Evolutionary conservation across 768 basidiomycete genomes (phyloP), one percentile per base, ranked within the genome.

Genomic region (Pisolithus albus): DNA sequence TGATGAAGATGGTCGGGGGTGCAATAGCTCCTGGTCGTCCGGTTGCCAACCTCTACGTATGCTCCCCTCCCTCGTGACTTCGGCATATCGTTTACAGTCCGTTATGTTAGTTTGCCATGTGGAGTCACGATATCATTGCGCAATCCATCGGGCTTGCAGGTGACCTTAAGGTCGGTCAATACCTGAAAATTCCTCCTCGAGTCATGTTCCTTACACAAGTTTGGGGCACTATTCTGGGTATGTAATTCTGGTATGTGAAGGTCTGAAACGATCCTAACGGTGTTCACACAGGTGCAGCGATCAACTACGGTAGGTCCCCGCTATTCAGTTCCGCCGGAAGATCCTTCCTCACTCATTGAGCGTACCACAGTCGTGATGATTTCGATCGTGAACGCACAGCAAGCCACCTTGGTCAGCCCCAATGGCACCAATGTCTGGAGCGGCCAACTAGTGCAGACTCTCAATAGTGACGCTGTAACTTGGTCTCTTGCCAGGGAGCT

Each of bases 1-100:
- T 84, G 51, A 80, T 82, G 76, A 81, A 81, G 65, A 83, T 84
- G 81, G 74, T 81, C 16, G 81, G 77, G 9, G 79, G 79, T 13
- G 76, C 74, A 2, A 66, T 83, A 8, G 79, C 80, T 58, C 80
- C 82, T 7, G 83, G 83, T 40, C 74, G 76, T 43, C 83, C 83
- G 0, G 79, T 84, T 5, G 83, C 82, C 1, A 87, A 86, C 62
- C 77, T 86, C 52, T 85, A 85, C 59, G 80, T 83, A 44, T 46
- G 73, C 62, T 44, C 4, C 15, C 34, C 1, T 15, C 11, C 13
- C 34, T 34, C 11, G 34, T 34, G 11, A 15, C 34, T 34, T 11
- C 34, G 11, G 2, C 13, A 34, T 5, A 15, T 34, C 13, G 34
- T 34, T 34, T 13, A 34, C 34, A 34, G 34, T 34, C 11, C 8